Base-by-base conservation (phyloP, 192 early-diverging fungal species). In the Backusella circina region DNA sequence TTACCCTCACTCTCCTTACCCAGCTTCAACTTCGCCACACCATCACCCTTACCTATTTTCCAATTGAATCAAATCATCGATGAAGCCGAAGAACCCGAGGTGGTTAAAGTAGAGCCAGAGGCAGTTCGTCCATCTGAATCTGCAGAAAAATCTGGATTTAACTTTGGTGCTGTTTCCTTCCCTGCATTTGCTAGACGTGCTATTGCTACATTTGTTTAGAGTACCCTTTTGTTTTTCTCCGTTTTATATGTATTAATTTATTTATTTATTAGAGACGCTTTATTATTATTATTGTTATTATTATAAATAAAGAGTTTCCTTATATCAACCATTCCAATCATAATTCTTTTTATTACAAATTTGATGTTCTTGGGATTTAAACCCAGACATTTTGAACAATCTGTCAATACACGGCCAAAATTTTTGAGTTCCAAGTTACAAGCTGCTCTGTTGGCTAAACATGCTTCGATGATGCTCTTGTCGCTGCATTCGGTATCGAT, bases 371-470 rank as follows among this genome's bases (percentile, higher is more conserved):
- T 86, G 3, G 91, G 87, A 70, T 95, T 89, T 4, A 93, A 75
- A 75, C 91, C 85, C 37, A 99, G 80, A 10, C 94, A 95, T n/a
- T 89, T 86, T 9, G 90, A 87, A 75, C 97, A 98, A 86, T 99
- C 98, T 65, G 87, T 90, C 41, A 98, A 77, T n/a, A 93, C 96
- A 71, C 83, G 86, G 10, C 96, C 88, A 76, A 90, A 97, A 81
- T 84, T 86, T 90, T 91, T 79, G 38, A 97, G 83, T 68, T 96
- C 94, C 16, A 99, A 79, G 71, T 99, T 94, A 21, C 92, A 93
- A 0, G 97, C 97, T 9, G 98, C 98, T 16, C 98, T 82, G 82
- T 99, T 99, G 3, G 88, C 87, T 72, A 91, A 90, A 33, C 96
- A 89, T 0, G 89, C 83, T 33, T 97, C 92, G 39, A 92, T 92